Evolutionary conservation across 257 asterid species (phyloP).

Genomic region (Handroanthus guayacan): DNA sequence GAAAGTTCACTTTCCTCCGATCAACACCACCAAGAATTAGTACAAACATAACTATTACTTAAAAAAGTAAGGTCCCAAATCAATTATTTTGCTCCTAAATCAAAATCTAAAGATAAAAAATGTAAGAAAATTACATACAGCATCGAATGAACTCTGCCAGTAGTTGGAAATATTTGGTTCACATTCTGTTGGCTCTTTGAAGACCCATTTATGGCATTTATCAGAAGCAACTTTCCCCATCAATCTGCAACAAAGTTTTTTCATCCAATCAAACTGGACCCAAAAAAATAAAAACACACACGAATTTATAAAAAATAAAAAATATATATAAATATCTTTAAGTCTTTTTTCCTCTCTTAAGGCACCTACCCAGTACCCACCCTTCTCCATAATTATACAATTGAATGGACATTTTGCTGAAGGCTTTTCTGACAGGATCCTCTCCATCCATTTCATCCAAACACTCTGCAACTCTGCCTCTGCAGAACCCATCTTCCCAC

Average conservation of each 20-base stretch:
- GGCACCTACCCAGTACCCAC: constrained; percentile 99
- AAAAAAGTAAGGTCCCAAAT: constrained; percentile 37
- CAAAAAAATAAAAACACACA: constrained; percentile 2
- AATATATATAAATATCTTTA: neutral
- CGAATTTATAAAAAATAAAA: constrained; percentile 33
- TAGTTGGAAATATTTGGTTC: constrained; percentile 97
- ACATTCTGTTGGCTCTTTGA: constrained; percentile 96
- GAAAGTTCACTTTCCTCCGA: constrained; percentile 41
- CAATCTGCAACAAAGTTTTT: constrained; percentile 76
- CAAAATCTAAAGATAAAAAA: constrained; percentile 22
- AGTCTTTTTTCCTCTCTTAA: constrained; percentile 25
- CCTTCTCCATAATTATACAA: constrained; percentile 99
- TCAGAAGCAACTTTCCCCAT: constrained; percentile 99
- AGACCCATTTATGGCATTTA: constrained; percentile 99
- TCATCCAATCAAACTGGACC: constrained; percentile 43
- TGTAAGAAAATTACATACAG: constrained; percentile 62
- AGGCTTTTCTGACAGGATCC: constrained; percentile 90
- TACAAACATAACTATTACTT: constrained; percentile 25
- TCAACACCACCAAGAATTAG: constrained; percentile 33
- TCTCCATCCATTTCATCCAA: constrained; percentile 90
- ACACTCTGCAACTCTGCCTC: constrained; percentile 81
- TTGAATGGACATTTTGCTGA: constrained; percentile 99
- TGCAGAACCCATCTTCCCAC: constrained; percentile 99
- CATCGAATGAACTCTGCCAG: constrained; percentile 99
- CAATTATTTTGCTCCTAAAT: constrained; percentile 40